Evolutionary conservation across 768 basidiomycete species (phyloP).

Genomic region (Podaxis rugospora): DNA sequence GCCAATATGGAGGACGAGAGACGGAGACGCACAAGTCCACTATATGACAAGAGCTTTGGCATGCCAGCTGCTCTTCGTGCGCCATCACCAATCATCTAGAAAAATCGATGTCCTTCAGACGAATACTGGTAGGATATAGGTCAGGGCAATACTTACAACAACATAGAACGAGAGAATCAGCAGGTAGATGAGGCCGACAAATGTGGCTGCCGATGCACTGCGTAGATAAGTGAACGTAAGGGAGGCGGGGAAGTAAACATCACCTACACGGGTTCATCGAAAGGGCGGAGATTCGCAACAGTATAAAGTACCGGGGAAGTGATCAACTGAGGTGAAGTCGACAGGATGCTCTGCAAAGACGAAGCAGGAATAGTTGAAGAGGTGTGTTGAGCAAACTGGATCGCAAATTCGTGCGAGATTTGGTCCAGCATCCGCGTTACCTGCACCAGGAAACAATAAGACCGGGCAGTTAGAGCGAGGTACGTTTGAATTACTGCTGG

Average conservation of each 20-base stretch:
- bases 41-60: slow-evolving; percentile 23
- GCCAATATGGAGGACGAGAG: slow-evolving; percentile 26
- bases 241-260: not conserved
- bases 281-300: slow-evolving; percentile 51
- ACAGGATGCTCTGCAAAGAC: slow-evolving; percentile 29
- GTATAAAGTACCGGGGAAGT: slow-evolving; percentile 43
- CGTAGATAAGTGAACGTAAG: not conserved
- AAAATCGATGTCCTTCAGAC: not conserved
- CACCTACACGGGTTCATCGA: slow-evolving; percentile 58
- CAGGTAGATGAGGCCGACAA: slow-evolving; percentile 54
- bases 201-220: slow-evolving; percentile 51
- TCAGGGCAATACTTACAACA: slow-evolving; percentile 25
- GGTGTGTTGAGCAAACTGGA: slow-evolving; percentile 14
- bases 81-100: slow-evolving; percentile 27
- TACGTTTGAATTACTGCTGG: not conserved
- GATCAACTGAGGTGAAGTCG: slow-evolving; percentile 46
- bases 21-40: slow-evolving; percentile 31
- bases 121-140: not conserved
- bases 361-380: slow-evolving; percentile 10
- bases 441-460: not conserved
- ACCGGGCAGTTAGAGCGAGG: too few relatives aligned
- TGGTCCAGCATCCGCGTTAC: not conserved
- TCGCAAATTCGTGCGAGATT: slow-evolving; percentile 5
- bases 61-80: slow-evolving; percentile 38
- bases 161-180: slow-evolving; percentile 40